Percentiles rank a stretch among this genome's conserved stretches.
Conservation (phyloP, 345 rosid species). For the Arabidopsis suecica region DNA sequence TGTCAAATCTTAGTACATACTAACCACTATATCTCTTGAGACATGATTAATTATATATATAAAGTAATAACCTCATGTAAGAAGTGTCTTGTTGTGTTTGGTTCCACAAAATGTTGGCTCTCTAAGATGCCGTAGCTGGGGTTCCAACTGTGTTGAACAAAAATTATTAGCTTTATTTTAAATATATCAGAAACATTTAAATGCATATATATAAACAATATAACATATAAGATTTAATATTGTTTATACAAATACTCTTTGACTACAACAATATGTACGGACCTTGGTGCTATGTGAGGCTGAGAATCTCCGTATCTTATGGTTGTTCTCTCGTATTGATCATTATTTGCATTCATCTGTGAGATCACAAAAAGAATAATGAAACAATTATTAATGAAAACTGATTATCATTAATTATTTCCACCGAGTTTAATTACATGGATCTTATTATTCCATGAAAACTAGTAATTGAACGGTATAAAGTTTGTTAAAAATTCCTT, state of each 20-base stretch:
- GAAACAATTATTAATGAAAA: conserved; percentile 3
- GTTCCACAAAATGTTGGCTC: conserved; percentile 64
- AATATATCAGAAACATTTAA: neutral
- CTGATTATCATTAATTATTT: neutral
- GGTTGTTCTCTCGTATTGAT: conserved; percentile 64
- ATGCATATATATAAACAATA: neutral
- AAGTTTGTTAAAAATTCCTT: conserved; percentile 2
- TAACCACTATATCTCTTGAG: conserved; percentile 2
- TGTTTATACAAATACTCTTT: neutral
- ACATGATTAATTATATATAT: neutral
- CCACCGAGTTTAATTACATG: neutral
- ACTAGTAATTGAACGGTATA: neutral
- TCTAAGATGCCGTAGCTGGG: conserved; percentile 57
- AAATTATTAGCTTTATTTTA: conserved; percentile 3
- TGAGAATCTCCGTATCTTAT: conserved; percentile 68
- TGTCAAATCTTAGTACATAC: conserved; percentile 3
- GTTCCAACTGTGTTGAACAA: conserved; percentile 63
- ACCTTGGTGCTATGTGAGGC: conserved; percentile 61
- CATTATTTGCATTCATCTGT: conserved; percentile 70
- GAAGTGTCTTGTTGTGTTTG: conserved; percentile 65
- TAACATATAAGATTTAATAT: neutral
- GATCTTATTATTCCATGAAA: neutral
- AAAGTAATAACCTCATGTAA: conserved; percentile 61
- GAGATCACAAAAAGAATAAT: conserved; percentile 18
- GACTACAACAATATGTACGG: conserved; percentile 13